Base-by-base conservation (phyloP, 2,329 filamentous ascomycete genomes). In the Alternaria ventricosa region DNA sequence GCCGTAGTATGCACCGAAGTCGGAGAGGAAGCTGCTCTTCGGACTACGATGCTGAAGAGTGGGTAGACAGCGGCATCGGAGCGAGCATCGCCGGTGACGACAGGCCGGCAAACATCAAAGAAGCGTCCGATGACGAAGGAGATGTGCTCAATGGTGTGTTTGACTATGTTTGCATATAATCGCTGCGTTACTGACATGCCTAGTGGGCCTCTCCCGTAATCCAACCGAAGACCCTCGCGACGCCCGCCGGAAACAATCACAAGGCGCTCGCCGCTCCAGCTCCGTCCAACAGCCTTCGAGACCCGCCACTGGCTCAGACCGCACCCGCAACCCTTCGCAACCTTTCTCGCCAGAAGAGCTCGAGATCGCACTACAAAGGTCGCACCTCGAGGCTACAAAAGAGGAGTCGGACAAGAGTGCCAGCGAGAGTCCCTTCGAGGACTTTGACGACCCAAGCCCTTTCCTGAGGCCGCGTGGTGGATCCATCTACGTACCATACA, bases 311-410 rank as follows among this genome's bases (percentile, higher is more conserved):
- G 71, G 66, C 47, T 76, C 70, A 13, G 73, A 73, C 30, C 72
- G 71, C 60, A 75, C 63, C 20, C 73, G 69, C 11, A 72, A 72
- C 18, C 58, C 75, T n/a, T 75, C 74, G 67, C 69, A 71, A 23
- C 80, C 80, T 2, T 85, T 84, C 66, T 78, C 82, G 3, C 76
- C 81, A 25, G 80, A 83, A 55, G 82, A 84, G 27, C 77, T 85
- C 49, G 79, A 80, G 45, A 70, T 81, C 9, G 83, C 83, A 0
- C 69, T 84, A 56, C 75, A 81, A 54, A 75, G 77, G 44, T 82
- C 81, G 5, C 79, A 82, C 46, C 71, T 79, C 13, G 76, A 77
- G 47, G 63, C 71, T 10, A 73, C 73, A 6, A 71, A 70, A 30
- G 73, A 77, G 51, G 75, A 78, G 47, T 71, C 67, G 23, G 75